These are phyloP conservation scores for Scutellaria minor DNA, from an alignment of 257 asterid genomes.

Conservation along the genomic window DNA sequence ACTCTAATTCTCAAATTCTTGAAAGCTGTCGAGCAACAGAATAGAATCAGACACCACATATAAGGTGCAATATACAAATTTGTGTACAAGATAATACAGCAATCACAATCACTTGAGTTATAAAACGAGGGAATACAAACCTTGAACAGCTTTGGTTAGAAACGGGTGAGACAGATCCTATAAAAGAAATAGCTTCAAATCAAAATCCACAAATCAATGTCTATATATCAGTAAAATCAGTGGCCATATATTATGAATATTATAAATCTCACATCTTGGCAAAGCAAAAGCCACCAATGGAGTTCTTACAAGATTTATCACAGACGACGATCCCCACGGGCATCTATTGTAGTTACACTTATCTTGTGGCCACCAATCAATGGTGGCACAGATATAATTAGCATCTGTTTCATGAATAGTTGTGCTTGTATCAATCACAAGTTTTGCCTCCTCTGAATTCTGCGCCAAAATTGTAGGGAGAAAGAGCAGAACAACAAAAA, in stretches of 20 bases:
- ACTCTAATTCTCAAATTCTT: constrained; percentile 75
- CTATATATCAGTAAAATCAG: background rate
- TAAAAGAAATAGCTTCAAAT: constrained; percentile 35
- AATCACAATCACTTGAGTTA: background rate
- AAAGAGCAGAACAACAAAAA: constrained; percentile 52
- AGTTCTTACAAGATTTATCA: constrained; percentile 64
- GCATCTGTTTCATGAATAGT: constrained; percentile 68
- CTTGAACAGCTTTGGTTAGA: constrained; percentile 75
- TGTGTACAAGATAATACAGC: background rate
- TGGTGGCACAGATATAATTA: constrained; percentile 85
- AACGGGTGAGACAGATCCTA: constrained; percentile 81
- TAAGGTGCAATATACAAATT: background rate
- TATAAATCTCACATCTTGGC: background rate
- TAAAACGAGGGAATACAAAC: constrained; percentile 47
- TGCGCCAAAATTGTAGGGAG: constrained; percentile 56
- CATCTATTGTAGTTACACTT: constrained; percentile 84
- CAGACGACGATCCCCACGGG: constrained; percentile 88
- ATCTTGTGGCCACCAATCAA: constrained; percentile 97
- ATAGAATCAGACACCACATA: constrained; percentile 16
- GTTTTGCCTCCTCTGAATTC: constrained; percentile 48
- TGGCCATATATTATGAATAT: background rate
- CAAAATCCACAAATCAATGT: constrained; percentile 5
- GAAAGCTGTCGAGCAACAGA: constrained; percentile 63
- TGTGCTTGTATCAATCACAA: constrained; percentile 55
- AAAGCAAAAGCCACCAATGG: background rate